A percentile compares a stretch with the other conserved stretches of the same genome.
Evolutionary conservation across 495 filamentous ascomycete genomes (phyloP).

Genomic region (Ramalina intermedia): DNA sequence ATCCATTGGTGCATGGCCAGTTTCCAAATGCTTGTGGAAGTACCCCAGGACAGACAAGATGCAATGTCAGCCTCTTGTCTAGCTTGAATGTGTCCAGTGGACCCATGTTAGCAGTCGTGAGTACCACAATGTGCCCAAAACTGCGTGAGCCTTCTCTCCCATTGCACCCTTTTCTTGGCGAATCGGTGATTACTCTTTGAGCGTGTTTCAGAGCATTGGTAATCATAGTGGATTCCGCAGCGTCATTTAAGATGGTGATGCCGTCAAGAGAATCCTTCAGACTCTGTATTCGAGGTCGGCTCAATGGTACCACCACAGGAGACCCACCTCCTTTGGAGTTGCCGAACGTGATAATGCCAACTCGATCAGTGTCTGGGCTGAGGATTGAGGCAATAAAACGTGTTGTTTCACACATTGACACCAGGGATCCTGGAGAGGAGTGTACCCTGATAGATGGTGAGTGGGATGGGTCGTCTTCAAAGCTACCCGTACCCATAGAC

Average conservation of each 20-base stretch:
- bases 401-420: constrained; percentile 15
- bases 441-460: constrained; percentile 5
- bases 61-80: constrained; percentile 12
- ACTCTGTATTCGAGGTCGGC: not conserved
- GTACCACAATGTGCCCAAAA: constrained; percentile 16
- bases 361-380: constrained; percentile 5
- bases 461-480: not conserved
- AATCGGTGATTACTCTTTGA: too few species aligned
- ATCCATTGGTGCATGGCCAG: constrained; percentile 12
- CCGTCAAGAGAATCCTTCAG: constrained; percentile 11
- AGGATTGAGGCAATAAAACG: constrained; percentile 13
- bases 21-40: constrained; percentile 3
- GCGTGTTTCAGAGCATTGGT: too few species aligned
- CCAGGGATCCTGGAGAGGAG: constrained; percentile 13
- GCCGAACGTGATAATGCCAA: constrained; percentile 11
- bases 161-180: not conserved
- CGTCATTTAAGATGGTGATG: constrained; percentile 8
- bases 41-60: constrained; percentile 13
- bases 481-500: not conserved
- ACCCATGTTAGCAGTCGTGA: constrained; percentile 9
- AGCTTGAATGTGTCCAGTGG: constrained; percentile 4
- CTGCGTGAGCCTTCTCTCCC: not conserved
- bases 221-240: not conserved
- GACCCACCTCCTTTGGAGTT: not conserved
- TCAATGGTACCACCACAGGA: constrained; percentile 11